Conservation (phyloP, 208 protist genomes). For the Leishmania guyanensis region DNA sequence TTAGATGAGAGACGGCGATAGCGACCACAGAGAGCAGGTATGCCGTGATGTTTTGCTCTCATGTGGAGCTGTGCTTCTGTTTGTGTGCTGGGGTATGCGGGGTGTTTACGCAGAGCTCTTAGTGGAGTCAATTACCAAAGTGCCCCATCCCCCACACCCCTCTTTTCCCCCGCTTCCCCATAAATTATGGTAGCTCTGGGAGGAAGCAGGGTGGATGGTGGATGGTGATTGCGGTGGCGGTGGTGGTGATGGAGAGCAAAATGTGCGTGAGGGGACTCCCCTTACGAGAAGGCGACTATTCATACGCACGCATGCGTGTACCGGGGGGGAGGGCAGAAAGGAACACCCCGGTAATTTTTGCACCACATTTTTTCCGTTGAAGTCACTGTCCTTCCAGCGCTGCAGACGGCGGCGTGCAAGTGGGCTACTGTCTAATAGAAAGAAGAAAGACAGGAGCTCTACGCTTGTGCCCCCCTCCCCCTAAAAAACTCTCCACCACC, state of each 20-base stretch:
- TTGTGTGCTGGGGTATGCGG: neutral
- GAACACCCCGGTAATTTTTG: neutral
- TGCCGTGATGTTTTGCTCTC: neutral
- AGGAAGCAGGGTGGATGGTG: neutral
- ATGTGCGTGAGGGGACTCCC: neutral
- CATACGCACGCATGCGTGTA: neutral
- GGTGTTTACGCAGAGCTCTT: neutral
- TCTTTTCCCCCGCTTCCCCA: neutral
- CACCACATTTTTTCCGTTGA: neutral
- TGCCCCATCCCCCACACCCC: neutral
- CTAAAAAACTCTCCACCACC: neutral
- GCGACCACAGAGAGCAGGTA: neutral
- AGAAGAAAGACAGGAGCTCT: neutral
- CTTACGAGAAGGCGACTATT: neutral
- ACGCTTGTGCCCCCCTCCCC: neutral
- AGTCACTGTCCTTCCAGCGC: neutral
- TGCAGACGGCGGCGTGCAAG: neutral
- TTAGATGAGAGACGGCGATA: neutral
- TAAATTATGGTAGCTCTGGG: neutral
- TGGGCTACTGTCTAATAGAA: neutral
- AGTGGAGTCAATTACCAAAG: neutral
- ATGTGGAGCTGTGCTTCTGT: neutral
- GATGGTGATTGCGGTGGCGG: neutral
- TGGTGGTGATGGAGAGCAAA: neutral
- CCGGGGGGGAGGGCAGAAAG: neutral